Evolutionary conservation across 176 grass and related monocot genomes (phyloP).

Genomic region (Cenchrus americanus): DNA sequence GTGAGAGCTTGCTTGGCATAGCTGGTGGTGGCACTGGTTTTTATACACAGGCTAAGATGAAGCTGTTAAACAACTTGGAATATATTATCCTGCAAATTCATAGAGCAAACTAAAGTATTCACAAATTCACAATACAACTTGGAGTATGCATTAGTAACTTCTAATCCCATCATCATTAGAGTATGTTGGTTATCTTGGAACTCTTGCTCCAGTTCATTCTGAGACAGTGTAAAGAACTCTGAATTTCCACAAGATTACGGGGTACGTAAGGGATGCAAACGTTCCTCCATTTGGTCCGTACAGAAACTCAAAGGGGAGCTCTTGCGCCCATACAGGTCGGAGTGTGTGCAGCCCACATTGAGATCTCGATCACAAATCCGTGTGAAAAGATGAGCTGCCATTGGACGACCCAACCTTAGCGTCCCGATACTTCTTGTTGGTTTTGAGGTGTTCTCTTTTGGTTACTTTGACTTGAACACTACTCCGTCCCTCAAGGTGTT

Average conservation of each 20-base stretch:
- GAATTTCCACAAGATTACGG: not conserved
- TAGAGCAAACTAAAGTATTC: constrained; percentile 5
- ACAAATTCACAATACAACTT: not conserved
- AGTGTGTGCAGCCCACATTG: constrained; percentile 46
- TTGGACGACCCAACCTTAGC: constrained; percentile 49
- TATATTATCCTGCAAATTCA: constrained; percentile 9
- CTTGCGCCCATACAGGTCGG: constrained; percentile 33
- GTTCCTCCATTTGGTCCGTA: constrained; percentile 33
- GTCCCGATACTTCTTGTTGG: constrained; percentile 36
- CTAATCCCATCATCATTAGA: constrained; percentile 39
- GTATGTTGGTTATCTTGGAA: constrained; percentile 45
- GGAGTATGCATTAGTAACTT: constrained; percentile 11
- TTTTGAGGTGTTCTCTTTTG: constrained; percentile 35
- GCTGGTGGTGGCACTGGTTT: constrained; percentile 21
- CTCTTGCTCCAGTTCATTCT: not conserved
- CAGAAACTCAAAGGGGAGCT: constrained; percentile 14
- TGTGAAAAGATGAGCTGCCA: constrained; percentile 56
- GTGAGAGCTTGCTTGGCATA: constrained; percentile 15
- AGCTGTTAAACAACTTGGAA: constrained; percentile 16
- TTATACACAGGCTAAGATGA: constrained; percentile 31
- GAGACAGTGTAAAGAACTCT: not conserved
- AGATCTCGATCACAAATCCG: constrained; percentile 51
- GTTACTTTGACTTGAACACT: constrained; percentile 51
- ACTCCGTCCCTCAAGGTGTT: constrained; percentile 51
- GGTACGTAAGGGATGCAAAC: constrained; percentile 13